A percentile compares a stretch with the other conserved stretches of the same genome.
phyloP scores from a whole-genome alignment of 345 rosid species.

The Carallia brachiata region DNA sequence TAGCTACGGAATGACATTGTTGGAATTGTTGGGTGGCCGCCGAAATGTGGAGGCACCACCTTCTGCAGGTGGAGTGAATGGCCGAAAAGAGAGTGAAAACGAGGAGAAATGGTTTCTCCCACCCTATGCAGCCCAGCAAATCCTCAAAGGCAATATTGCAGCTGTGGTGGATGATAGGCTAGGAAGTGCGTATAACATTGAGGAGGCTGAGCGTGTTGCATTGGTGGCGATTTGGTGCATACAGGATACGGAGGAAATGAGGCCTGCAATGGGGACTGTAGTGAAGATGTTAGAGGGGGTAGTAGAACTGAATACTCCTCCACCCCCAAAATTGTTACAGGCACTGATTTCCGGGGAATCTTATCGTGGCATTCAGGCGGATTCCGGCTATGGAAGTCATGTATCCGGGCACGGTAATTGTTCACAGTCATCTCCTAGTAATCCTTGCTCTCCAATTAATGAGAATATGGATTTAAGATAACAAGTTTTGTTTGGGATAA shows the following conservation, averaged over 20 bases:
- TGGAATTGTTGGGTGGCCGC: constrained; percentile 30
- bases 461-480: constrained; percentile 15
- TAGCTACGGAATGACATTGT: constrained; percentile 32
- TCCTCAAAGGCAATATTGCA: constrained; percentile 41
- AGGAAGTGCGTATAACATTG: constrained; percentile 13
- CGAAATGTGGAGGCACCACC: constrained; percentile 23
- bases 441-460: constrained; percentile 33
- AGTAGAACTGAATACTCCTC: constrained; percentile 37
- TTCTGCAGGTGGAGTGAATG: constrained; percentile 31
- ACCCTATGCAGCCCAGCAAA: constrained; percentile 79
- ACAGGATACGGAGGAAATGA: constrained; percentile 26
- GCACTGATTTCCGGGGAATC: constrained; percentile 80
- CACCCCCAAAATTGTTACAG: constrained; percentile 75
- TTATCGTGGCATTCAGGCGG: constrained; percentile 48
- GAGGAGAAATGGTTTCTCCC: constrained; percentile 80
- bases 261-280: constrained; percentile 31
- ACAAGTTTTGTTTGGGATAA: not conserved
- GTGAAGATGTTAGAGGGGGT: constrained; percentile 31
- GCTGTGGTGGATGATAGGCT: constrained; percentile 23
- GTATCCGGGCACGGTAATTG: constrained; percentile 35
- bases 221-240: constrained; percentile 32
- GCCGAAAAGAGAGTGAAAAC: constrained; percentile 22
- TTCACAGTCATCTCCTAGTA: constrained; percentile 51
- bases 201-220: constrained; percentile 21
- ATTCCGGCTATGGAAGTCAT: constrained; percentile 26